Conservation (phyloP, 495 filamentous ascomycete genomes). For the Annulohypoxylon bovei region DNA sequence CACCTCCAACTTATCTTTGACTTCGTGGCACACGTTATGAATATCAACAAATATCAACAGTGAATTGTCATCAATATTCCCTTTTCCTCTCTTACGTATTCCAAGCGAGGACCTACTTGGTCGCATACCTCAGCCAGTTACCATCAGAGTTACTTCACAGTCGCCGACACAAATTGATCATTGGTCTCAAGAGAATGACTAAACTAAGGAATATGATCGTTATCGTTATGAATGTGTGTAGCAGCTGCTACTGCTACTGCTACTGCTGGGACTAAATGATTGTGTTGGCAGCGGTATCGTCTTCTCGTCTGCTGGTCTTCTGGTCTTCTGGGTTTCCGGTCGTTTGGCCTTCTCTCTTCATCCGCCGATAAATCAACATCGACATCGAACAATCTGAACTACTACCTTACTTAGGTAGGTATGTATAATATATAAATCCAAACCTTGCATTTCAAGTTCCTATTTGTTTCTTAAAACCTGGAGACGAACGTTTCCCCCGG, state of each 20-base stretch:
- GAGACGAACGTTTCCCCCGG: conserved; percentile 33
- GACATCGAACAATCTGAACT: background rate
- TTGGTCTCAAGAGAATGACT: background rate
- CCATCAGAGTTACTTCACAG: background rate
- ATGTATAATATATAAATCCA: background rate
- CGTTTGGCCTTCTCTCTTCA: background rate
- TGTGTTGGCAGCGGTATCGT: background rate
- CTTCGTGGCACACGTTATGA: too few species aligned
- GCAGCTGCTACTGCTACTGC: too few species aligned
- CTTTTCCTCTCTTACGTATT: too few species aligned
- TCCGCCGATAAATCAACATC: background rate
- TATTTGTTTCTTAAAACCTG: too few species aligned
- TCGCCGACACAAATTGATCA: background rate
- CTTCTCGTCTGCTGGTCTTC: background rate
- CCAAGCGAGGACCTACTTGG: background rate
- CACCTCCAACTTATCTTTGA: too few species aligned
- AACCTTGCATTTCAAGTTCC: background rate
- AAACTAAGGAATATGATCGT: background rate
- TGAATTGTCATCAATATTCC: background rate
- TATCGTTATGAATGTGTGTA: background rate
- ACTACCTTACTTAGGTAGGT: background rate
- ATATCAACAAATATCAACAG: background rate
- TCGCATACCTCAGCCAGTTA: background rate
- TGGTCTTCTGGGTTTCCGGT: too few species aligned
- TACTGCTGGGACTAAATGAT: background rate